Evolutionary conservation across 2,329 filamentous ascomycete genomes (phyloP).

Genomic region (Helminthosporium solani): DNA sequence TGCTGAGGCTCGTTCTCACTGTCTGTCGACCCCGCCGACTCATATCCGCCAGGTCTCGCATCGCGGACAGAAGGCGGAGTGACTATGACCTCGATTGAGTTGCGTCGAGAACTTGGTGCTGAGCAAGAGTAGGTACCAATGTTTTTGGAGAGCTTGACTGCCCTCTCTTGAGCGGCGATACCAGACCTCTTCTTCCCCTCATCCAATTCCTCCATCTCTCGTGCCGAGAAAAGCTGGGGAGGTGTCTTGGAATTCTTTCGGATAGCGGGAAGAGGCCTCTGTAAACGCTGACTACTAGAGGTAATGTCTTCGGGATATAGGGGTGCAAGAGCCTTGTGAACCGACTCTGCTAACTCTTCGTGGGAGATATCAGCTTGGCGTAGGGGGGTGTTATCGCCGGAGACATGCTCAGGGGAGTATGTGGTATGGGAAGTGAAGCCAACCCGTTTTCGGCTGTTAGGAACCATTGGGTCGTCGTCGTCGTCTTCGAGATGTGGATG

Average conservation of each 20-base stretch:
- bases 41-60: slow-evolving; percentile 11
- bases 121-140: slow-evolving; percentile 41
- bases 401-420: slow-evolving; percentile 26
- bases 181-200: slow-evolving; percentile 38
- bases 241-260: slow-evolving; percentile 35
- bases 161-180: slow-evolving; percentile 37
- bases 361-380: slow-evolving; percentile 36
- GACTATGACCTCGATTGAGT: slow-evolving; percentile 31
- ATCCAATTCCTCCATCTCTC: slow-evolving; percentile 38
- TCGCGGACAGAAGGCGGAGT: slow-evolving; percentile 14
- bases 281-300: slow-evolving; percentile 19
- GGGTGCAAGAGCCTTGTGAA: slow-evolving; percentile 35
- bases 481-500: slow-evolving; percentile 11
- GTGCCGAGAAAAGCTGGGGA: slow-evolving; percentile 35
- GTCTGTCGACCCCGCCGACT: slow-evolving; percentile 23
- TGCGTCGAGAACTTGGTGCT: slow-evolving; percentile 37
- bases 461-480: slow-evolving; percentile 32
- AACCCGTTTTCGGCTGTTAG: slow-evolving; percentile 36
- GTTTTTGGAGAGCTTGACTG: slow-evolving; percentile 35
- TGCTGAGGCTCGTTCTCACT: slow-evolving; percentile 34
- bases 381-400: slow-evolving; percentile 32
- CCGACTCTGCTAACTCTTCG: slow-evolving; percentile 38
- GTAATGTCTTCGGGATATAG: slow-evolving; percentile 14
- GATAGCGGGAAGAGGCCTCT: slow-evolving; percentile 42
- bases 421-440: slow-evolving; percentile 32